Conservation (phyloP, 495 filamentous ascomycete genomes). For the Cetradonia linearis region DNA sequence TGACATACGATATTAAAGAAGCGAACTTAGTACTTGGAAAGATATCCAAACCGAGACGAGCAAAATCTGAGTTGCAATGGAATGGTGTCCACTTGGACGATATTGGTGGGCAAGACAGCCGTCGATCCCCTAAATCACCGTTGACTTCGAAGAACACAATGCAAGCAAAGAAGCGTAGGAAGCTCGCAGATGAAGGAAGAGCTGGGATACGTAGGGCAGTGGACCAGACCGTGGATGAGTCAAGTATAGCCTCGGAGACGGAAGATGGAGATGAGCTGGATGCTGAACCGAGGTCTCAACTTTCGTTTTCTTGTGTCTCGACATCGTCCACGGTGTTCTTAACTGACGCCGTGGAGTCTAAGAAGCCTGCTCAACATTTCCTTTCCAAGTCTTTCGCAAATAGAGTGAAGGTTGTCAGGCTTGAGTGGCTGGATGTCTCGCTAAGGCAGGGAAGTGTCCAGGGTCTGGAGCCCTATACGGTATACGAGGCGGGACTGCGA, state of each 20-base stretch:
- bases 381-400: slow-evolving; percentile 19
- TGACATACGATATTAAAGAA: slow-evolving; percentile 66
- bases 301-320: slow-evolving; percentile 12
- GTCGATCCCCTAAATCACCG: slow-evolving; percentile 1
- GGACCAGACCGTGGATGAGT: background rate
- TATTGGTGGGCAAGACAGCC: slow-evolving; percentile 13
- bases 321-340: background rate
- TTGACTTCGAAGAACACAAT: slow-evolving; percentile 7
- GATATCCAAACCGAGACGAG: slow-evolving; percentile 56
- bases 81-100: slow-evolving; percentile 54
- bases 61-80: slow-evolving; percentile 64
- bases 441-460: slow-evolving; percentile 43
- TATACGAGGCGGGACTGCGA: slow-evolving; percentile 49
- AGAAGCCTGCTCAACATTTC: background rate
- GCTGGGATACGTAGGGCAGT: background rate
- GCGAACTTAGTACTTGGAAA: slow-evolving; percentile 66
- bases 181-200: slow-evolving; percentile 12
- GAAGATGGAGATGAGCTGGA: slow-evolving; percentile 7
- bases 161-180: slow-evolving; percentile 33
- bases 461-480: slow-evolving; percentile 48
- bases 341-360: background rate
- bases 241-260: slow-evolving; percentile 12
- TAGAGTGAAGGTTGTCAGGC: slow-evolving; percentile 56
- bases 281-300: slow-evolving; percentile 16
- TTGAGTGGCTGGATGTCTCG: slow-evolving; percentile 65